Base-by-base conservation (phyloP, 1,284 basidiomycete genomes). In the Meripilus lineatus region DNA sequence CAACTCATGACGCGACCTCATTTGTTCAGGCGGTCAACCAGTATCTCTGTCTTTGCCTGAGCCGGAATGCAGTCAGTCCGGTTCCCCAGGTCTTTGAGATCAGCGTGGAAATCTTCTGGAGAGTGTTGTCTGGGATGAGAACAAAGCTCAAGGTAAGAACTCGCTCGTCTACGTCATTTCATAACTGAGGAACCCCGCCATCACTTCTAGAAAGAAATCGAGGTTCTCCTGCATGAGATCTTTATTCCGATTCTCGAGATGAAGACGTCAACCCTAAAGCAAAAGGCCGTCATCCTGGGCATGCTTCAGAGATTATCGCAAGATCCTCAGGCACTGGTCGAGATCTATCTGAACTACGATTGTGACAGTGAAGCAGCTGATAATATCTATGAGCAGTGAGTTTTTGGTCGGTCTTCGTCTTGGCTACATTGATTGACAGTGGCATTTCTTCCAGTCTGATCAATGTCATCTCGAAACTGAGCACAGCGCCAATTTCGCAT, bases 241-340 rank as follows among this genome's bases (percentile, higher is more conserved):
- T 99, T 99, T 71, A 83, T 99, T 47, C 96, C 96, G 2, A 97
- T 99, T 42, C 72, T 99, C 40, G 96, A 99, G 69, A 98, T 99
- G 94, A 84, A 88, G 57, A 97, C 89, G 17, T 92, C 95, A 8
- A 96, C 94, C 0, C 71, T 96, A 42, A 92, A 91, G 59, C 96
- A 97, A 61, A 97, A 98, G 67, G 88, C 86, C 4, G 81, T 92
- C 40, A 87, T 97, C 45, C 74, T 97, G 40, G 83, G 80, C 33
- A 91, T 94, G 77, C 67, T 94, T 42, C 84, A 87, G 22, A 80
- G 89, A 38, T 70, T 98, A 13, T 93, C 89, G 58, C 88, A 94
- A 62, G 93, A 97, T 58, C 93, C 94, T 1, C 94, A 97, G 63
- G 93, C 93, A 5, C 72, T 98, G 14, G 94, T 98, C 20, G 94